Evolutionary conservation across 345 rosid species (phyloP).

Genomic region (Microcos paniculata): DNA sequence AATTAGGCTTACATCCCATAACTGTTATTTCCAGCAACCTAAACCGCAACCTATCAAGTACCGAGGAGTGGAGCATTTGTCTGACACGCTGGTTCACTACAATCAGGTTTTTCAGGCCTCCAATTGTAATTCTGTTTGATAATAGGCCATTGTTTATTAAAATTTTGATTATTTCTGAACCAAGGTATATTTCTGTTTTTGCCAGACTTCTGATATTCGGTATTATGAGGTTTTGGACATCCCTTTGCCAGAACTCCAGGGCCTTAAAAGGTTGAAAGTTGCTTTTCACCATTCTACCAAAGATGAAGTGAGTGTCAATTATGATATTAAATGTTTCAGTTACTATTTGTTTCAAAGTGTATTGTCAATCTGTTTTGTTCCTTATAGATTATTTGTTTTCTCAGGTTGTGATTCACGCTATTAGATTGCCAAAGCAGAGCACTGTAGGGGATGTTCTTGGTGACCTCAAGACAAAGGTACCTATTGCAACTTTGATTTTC

Average conservation of each 20-base stretch:
- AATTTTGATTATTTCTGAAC: conserved; percentile 14
- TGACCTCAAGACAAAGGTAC: conserved; percentile 67
- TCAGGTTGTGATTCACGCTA: conserved; percentile 61
- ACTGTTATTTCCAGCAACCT: conserved; percentile 83
- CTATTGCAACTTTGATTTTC: not conserved
- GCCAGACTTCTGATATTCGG: conserved; percentile 64
- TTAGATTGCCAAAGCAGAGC: conserved; percentile 69
- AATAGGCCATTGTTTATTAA: conserved; percentile 1
- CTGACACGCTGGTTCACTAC: conserved; percentile 73
- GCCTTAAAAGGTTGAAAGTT: conserved; percentile 67
- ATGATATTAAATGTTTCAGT: not conserved
- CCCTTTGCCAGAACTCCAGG: conserved; percentile 78
- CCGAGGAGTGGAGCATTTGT: conserved; percentile 59
- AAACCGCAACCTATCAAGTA: conserved; percentile 77
- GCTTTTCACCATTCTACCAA: conserved; percentile 69
- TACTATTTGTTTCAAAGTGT: not conserved
- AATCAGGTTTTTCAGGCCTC: conserved; percentile 50
- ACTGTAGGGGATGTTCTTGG: conserved; percentile 69
- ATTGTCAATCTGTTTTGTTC: conserved; percentile 12
- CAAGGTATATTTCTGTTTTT: conserved; percentile 10
- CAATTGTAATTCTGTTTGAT: not conserved
- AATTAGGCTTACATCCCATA: conserved; percentile 71
- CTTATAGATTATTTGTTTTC: conserved; percentile 15
- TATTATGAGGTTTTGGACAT: conserved; percentile 77
- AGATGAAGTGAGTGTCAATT: conserved; percentile 50